These are phyloP conservation scores for Pilaira anomala DNA, from an alignment of 192 early-diverging fungal species.

Conservation along the genomic window DNA sequence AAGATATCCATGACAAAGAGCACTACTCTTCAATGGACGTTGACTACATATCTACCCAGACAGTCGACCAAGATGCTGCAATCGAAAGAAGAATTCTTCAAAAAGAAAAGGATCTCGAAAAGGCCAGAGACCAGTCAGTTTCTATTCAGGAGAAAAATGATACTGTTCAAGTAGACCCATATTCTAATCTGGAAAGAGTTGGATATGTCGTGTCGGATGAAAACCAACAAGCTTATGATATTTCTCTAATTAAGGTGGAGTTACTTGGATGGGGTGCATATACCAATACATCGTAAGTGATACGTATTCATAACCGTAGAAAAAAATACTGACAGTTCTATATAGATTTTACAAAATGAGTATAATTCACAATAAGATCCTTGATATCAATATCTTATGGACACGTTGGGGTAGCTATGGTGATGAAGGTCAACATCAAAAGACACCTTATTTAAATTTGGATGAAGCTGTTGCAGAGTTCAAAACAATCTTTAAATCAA, in stretches of 20 bases:
- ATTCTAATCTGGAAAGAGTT: constrained; percentile 27
- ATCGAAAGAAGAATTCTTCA: constrained; percentile 21
- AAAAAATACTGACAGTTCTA: background rate
- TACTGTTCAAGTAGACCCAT: constrained; percentile 20
- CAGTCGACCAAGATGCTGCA: constrained; percentile 39
- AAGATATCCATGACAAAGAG: constrained; percentile 31
- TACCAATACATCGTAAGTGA: too few species aligned
- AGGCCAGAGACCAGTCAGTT: background rate
- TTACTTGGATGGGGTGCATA: background rate
- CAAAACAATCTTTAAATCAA: constrained; percentile 59
- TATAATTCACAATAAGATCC: constrained; percentile 47
- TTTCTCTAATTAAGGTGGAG: constrained; percentile 48
- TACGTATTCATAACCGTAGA: too few species aligned
- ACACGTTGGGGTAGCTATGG: constrained; percentile 78
- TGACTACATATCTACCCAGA: constrained; percentile 22
- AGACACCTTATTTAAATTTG: constrained; percentile 23
- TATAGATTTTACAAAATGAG: constrained; percentile 56
- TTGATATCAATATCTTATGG: constrained; percentile 51
- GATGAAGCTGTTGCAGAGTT: constrained; percentile 50
- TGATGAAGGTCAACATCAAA: constrained; percentile 50
- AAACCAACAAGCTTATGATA: constrained; percentile 37
- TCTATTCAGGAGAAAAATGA: constrained; percentile 20
- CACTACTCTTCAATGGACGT: constrained; percentile 24
- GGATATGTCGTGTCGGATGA: constrained; percentile 29
- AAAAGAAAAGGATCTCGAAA: constrained; percentile 19